Conservation (phyloP, 768 basidiomycete genomes). For the Calocybe cyanea region DNA sequence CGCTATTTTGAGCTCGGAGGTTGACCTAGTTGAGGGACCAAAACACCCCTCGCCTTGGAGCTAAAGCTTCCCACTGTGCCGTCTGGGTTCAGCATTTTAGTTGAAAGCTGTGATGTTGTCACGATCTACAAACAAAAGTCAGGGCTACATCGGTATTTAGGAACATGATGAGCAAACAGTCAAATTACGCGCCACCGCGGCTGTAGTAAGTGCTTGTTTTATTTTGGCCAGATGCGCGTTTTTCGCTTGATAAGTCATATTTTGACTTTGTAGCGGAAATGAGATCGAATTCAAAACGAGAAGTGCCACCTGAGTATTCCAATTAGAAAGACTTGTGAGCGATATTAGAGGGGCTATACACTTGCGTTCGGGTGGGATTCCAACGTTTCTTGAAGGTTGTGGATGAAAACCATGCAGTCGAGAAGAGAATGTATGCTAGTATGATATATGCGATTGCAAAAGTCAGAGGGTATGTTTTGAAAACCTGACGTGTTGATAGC, state of each 20-base stretch:
- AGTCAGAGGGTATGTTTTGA: constrained; percentile 15
- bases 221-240: constrained; percentile 45
- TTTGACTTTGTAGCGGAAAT: constrained; percentile 57
- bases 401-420: constrained; percentile 56
- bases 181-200: constrained; percentile 43
- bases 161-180: constrained; percentile 34
- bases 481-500: constrained; percentile 12
- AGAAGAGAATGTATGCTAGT: constrained; percentile 41
- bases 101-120: constrained; percentile 65
- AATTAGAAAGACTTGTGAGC: neutral
- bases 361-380: constrained; percentile 43
- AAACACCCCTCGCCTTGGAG: constrained; percentile 54
- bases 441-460: constrained; percentile 31
- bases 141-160: neutral
- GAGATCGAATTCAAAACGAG: constrained; percentile 67
- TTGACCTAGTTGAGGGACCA: constrained; percentile 65
- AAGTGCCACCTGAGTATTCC: constrained; percentile 42
- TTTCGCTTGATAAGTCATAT: constrained; percentile 34
- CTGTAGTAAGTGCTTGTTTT: constrained; percentile 48
- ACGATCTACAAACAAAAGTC: constrained; percentile 28
- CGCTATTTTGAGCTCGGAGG: constrained; percentile 3
- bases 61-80: constrained; percentile 66
- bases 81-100: constrained; percentile 60
- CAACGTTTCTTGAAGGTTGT: constrained; percentile 47
- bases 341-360: neutral